Evolutionary conservation across 2,329 filamentous ascomycete species (phyloP), one percentile per base, ranked within the genome.

Genomic region (Fusarium multiceps): DNA sequence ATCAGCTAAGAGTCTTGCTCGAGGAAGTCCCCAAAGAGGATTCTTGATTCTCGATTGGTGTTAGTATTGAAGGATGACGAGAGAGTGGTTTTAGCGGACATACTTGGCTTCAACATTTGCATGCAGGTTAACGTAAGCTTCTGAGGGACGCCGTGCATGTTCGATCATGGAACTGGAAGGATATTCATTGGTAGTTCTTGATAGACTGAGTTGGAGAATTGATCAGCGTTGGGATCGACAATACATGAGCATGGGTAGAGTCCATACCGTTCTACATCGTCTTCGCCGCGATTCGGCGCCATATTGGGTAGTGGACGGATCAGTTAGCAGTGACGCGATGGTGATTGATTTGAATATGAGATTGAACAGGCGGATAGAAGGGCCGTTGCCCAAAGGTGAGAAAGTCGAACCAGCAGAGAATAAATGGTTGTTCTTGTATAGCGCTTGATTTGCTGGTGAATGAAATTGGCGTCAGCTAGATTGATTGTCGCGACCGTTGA

Each of bases 1-100:
- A 54, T 89, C 81, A 40, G 77, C 75, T 57, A 89, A 78, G 10
- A 90, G 83, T 82, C 82, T 68, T 80, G 77, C 47, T 79, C 82
- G 66, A 76, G 87, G 80, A 51, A 89, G 82, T 40, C 87, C 87
- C 28, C 85, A 81, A 6, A 91, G 76, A 25, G 82, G 82, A 60
- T 83, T 83, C 71, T 81, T 81, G 75, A 83, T 83, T 67, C 81
- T 82, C 55, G 7, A 16, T 12, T 7, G 3, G 46, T 34, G 69
- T 77, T 45, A 75, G 74, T 45, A 30, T 45, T 53, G 28, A 23
- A 18, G 16, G 23, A 59, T 34, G 28, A 32, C 1, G 16, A 20
- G 16, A 34, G 14, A 14, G 25, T 18, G 14, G 8, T 18, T 28
- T 4, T n/a, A 28, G 45, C 23, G 41, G 13, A 77, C 81, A 25